Evolutionary conservation across 1,139 yeast species (phyloP).

Genomic region (Saccharomyces hybrid): DNA sequence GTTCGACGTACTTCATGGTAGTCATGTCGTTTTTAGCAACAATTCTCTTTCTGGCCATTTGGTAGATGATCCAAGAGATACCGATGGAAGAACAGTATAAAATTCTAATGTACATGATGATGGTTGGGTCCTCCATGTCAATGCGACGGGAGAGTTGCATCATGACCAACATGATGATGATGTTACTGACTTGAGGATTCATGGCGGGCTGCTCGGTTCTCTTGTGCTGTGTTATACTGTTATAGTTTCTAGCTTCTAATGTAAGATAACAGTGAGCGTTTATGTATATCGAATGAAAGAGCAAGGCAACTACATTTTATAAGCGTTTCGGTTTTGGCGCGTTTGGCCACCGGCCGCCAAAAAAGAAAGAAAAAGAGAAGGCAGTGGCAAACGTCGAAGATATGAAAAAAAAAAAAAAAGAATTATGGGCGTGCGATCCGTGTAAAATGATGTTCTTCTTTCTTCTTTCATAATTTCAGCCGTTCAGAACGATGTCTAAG

Average conservation of each 20-base stretch:
- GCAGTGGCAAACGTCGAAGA: background rate
- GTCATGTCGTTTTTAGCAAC: slow-evolving; percentile 80
- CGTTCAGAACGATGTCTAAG: background rate
- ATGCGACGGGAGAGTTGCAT: slow-evolving; percentile 91
- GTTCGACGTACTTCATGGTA: slow-evolving; percentile 83
- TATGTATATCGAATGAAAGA: background rate
- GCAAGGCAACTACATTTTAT: background rate
- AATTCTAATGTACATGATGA: slow-evolving; percentile 68
- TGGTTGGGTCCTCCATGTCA: slow-evolving; percentile 80
- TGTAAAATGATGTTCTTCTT: background rate
- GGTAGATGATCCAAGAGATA: slow-evolving; percentile 58
- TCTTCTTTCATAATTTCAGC: background rate
- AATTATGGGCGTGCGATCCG: background rate
- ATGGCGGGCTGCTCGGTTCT: slow-evolving; percentile 29
- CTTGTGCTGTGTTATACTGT: background rate
- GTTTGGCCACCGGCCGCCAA: background rate
- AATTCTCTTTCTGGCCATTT: slow-evolving; percentile 55
- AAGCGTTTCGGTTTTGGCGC: background rate
- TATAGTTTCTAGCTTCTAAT: background rate
- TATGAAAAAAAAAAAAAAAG: background rate
- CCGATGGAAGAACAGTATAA: slow-evolving; percentile 63
- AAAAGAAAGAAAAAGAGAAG: background rate
- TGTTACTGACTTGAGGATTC: slow-evolving; percentile 84
- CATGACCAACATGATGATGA: slow-evolving; percentile 89
- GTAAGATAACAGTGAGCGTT: background rate